Evolutionary conservation across 208 protist species (phyloP), one percentile per base, ranked within the genome.

Genomic region (Acanthamoeba royreba): DNA sequence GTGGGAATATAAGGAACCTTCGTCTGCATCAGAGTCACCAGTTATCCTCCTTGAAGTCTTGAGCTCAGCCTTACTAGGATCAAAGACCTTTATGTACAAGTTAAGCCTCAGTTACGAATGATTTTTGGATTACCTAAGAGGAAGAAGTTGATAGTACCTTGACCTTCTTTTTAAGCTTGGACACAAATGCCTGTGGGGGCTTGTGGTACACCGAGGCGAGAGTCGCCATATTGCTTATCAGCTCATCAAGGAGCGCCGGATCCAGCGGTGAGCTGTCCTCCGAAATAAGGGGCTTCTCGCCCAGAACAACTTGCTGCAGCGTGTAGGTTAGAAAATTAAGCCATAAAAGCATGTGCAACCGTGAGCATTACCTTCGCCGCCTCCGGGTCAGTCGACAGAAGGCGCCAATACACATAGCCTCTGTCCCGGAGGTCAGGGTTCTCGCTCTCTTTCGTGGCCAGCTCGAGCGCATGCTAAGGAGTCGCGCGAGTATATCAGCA

Each of bases 341-440:
- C 3, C 5, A 49, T 4, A 55, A 52, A 40, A 93, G 28, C 31
- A 28, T 72, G 22, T 15, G 11, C 38, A 28, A 40, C 3, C 17
- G 25, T 19, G n/a, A 93, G 35, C 79, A 1, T 17, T 3, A 92
- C 97, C 96, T 99, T 99, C 22, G 99, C 98, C 13, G 98, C 98
- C 58, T 98, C 98, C 7, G 98, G 97, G 95, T 99, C 98, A 46
- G 98, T 99, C 1, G 98, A 99, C 5, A 99, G 97, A 38, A 99
- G 97, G 35, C 99, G 97, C 99, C 99, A 99, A 96, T 99, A 99
- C 22, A 99, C 98, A 94, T 99, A 99, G 69, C 98, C 99, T 81
- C 99, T 98, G 94, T 99, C 99, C 42, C 99, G 97, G 4, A 99
- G 94, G 96, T 99, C 99, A 38, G 99, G 99, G 95, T 99, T 99